A percentile compares a stretch with the other conserved stretches of the same genome.
phyloP scores from a whole-genome alignment of 306 rosid genomes.

The Dalbergia oliveri region DNA sequence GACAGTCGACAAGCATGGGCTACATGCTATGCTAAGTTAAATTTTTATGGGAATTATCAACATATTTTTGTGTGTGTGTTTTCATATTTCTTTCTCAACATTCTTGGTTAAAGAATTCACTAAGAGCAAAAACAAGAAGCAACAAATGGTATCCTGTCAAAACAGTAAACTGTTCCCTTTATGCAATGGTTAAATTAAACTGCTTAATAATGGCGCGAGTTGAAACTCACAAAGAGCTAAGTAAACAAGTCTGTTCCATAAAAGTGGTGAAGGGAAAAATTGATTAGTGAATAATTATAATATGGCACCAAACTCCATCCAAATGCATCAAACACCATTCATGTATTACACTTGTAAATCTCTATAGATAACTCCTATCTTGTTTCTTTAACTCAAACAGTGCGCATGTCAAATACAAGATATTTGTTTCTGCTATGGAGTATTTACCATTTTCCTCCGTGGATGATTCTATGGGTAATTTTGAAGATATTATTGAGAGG shows the following conservation, averaged over 20 bases:
- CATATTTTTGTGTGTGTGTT: neutral
- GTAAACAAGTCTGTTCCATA: constrained; percentile 5
- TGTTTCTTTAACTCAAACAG: constrained; percentile 60
- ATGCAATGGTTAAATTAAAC: constrained; percentile 11
- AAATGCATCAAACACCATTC: constrained; percentile 6
- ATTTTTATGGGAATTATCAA: neutral
- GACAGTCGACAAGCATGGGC: constrained; percentile 7
- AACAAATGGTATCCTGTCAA: constrained; percentile 2
- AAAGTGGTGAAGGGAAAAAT: neutral
- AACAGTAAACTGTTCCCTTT: constrained; percentile 16
- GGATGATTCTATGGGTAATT: constrained; percentile 84
- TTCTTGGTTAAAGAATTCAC: neutral
- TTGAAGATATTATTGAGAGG: constrained; percentile 97
- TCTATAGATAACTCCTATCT: constrained; percentile 31
- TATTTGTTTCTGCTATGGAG: constrained; percentile 92
- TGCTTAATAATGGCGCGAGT: neutral
- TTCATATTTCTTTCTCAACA: neutral
- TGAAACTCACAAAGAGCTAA: constrained; percentile 7
- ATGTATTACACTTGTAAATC: neutral
- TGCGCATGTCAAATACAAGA: constrained; percentile 86
- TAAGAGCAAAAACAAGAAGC: neutral
- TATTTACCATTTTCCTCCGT: constrained; percentile 84
- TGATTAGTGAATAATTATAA: neutral
- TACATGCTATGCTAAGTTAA: neutral
- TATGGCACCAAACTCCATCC: neutral